Conservation (phyloP, 2,329 filamentous ascomycete species). For the Cryphonectria radicalis region DNA sequence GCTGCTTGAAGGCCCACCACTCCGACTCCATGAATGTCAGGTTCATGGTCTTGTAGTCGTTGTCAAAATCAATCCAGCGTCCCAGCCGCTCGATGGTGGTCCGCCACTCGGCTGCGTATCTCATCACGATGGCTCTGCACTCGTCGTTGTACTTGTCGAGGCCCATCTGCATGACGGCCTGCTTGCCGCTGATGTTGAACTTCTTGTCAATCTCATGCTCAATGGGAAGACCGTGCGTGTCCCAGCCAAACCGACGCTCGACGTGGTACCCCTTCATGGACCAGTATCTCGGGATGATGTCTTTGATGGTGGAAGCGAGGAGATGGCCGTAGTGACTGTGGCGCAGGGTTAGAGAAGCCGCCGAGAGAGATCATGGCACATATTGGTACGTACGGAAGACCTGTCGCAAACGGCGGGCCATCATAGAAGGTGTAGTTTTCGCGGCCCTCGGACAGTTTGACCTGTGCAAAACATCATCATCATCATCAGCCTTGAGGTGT, state of each 20-base stretch:
- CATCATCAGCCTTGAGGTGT: slow-evolving; percentile 10
- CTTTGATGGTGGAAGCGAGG: slow-evolving; percentile 92
- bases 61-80: slow-evolving; percentile 97
- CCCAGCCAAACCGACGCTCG: slow-evolving; percentile 92
- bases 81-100: slow-evolving; percentile 85
- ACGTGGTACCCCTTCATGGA: slow-evolving; percentile 96
- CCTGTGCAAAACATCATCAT: slow-evolving; percentile 42
- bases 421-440: slow-evolving; percentile 95
- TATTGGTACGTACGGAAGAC: slow-evolving; percentile 47
- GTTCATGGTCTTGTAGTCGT: slow-evolving; percentile 98
- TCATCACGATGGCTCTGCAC: slow-evolving; percentile 92
- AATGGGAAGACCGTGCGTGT: slow-evolving; percentile 90
- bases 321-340: slow-evolving; percentile 68
- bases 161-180: slow-evolving; percentile 84
- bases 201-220: slow-evolving; percentile 99
- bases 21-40: slow-evolving; percentile 92
- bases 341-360: slow-evolving; percentile 12
- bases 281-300: slow-evolving; percentile 96
- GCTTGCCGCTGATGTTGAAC: slow-evolving; percentile 77
- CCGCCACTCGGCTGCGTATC: slow-evolving; percentile 85
- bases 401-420: slow-evolving; percentile 80
- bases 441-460: slow-evolving; percentile 80
- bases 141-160: slow-evolving; percentile 90
- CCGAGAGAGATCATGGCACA: background rate
- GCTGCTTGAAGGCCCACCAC: slow-evolving; percentile 96